These are phyloP conservation scores for Centrapalus pauciflorus DNA, from an alignment of 129 eudicot species.

Conservation along the genomic window DNA sequence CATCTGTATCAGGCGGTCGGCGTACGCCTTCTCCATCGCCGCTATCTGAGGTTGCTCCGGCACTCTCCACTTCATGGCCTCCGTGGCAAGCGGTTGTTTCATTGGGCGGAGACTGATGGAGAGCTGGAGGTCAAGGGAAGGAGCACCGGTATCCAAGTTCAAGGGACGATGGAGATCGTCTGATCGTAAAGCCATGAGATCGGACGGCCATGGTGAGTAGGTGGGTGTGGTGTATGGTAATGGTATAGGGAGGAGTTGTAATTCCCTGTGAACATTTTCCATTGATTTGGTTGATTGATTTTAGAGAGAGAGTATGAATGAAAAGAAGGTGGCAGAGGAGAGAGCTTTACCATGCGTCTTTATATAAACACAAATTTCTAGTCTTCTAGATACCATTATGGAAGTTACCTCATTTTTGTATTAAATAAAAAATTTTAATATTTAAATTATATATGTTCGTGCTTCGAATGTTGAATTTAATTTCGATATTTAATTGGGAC, in stretches of 20 bases:
- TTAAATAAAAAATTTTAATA: too few relatives aligned
- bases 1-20: slow-evolving; percentile 77
- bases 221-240: slow-evolving; percentile 37
- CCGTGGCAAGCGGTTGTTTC: slow-evolving; percentile 20
- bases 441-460: too few relatives aligned
- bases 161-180: slow-evolving; percentile 6
- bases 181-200: slow-evolving; percentile 25
- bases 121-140: slow-evolving; percentile 77
- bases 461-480: too few relatives aligned
- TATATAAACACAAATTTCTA: too few relatives aligned
- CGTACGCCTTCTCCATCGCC: slow-evolving; percentile 69
- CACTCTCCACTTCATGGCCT: slow-evolving; percentile 50
- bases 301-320: slow-evolving; percentile 2
- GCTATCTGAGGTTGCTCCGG: slow-evolving; percentile 61
- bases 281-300: not conserved
- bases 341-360: not conserved
- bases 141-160: slow-evolving; percentile 3
- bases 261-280: slow-evolving; percentile 46
- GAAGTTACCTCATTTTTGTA: too few relatives aligned
- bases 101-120: slow-evolving; percentile 49
- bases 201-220: slow-evolving; percentile 31
- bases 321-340: not conserved
- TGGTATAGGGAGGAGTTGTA: slow-evolving; percentile 73
- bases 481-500: too few relatives aligned
- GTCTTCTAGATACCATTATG: too few relatives aligned